Conservation (phyloP, 192 early-diverging fungal genomes). For the Entrophospora sp. region DNA sequence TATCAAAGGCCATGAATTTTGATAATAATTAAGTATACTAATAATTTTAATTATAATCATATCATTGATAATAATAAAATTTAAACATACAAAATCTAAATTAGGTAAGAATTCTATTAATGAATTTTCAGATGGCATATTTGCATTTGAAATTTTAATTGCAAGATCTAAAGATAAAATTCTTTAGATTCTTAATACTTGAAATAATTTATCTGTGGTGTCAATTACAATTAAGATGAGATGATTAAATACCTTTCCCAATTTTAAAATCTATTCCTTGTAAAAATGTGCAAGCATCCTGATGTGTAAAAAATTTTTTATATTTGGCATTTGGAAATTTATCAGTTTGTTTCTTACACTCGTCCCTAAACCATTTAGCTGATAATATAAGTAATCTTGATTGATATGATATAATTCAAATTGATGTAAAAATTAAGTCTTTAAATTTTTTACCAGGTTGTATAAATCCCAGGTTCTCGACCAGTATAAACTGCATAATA, state of each 20-base stretch:
- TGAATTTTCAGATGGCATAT: no score
- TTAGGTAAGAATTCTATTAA: no score
- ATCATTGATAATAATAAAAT: no score
- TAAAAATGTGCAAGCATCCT: background rate
- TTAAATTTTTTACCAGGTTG: background rate
- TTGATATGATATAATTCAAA: background rate
- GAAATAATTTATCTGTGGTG: no score
- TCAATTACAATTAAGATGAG: background rate
- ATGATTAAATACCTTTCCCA: background rate
- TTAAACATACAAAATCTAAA: no score
- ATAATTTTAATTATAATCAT: no score
- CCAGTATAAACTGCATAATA: constrained; percentile 10
- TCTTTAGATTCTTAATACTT: no score
- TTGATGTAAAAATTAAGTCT: no score
- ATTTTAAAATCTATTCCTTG: background rate
- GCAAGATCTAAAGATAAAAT: no score
- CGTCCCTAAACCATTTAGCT: background rate
- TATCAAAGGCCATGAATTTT: no score
- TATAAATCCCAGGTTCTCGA: background rate
- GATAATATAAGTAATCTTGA: background rate
- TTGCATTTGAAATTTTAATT: no score
- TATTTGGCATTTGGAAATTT: constrained; percentile 6
- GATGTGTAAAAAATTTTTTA: background rate
- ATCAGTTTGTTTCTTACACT: background rate
- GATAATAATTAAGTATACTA: no score